Evolutionary conservation across 2,329 filamentous ascomycete genomes (phyloP).

Genomic region (Diaporthe sp.): DNA sequence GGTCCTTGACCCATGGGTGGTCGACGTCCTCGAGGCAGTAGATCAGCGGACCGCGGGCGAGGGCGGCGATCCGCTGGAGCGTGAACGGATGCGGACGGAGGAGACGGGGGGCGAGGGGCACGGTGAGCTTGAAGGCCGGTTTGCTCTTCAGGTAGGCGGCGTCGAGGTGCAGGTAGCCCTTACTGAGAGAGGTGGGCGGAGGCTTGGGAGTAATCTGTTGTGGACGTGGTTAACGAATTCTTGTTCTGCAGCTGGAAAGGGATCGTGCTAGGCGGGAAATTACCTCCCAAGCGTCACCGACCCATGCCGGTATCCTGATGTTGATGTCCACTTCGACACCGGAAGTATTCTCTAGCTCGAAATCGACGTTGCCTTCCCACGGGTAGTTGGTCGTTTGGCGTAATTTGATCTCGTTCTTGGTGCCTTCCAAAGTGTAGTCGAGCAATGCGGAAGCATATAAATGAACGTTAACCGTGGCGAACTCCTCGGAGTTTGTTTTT

Average conservation of each 20-base stretch:
- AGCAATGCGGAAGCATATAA: slow-evolving; percentile 61
- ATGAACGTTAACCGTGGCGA: slow-evolving; percentile 57
- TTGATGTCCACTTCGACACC: slow-evolving; percentile 52
- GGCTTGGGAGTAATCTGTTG: slow-evolving; percentile 22
- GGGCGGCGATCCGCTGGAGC: slow-evolving; percentile 60
- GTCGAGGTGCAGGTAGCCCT: slow-evolving; percentile 61
- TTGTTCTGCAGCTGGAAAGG: neutral
- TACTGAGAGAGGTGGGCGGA: slow-evolving; percentile 32
- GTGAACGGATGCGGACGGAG: slow-evolving; percentile 65
- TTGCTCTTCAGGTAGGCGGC: slow-evolving; percentile 51
- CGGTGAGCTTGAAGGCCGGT: slow-evolving; percentile 53
- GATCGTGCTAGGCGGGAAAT: neutral
- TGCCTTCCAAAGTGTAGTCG: slow-evolving; percentile 47
- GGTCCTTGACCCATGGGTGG: slow-evolving; percentile 63
- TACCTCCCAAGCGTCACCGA: slow-evolving; percentile 44
- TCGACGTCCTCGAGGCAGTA: slow-evolving; percentile 71
- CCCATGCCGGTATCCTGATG: slow-evolving; percentile 67
- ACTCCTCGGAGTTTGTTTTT: slow-evolving; percentile 35
- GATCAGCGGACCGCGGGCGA: slow-evolving; percentile 67
- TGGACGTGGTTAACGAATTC: neutral
- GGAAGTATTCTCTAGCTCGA: slow-evolving; percentile 49
- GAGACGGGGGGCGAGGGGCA: slow-evolving; percentile 58
- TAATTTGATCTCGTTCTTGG: slow-evolving; percentile 48
- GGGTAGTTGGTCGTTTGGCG: slow-evolving; percentile 65
- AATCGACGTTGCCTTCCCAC: slow-evolving; percentile 62